phyloP scores from a whole-genome alignment of 257 asterid species.

The Mitragyna speciosa region DNA sequence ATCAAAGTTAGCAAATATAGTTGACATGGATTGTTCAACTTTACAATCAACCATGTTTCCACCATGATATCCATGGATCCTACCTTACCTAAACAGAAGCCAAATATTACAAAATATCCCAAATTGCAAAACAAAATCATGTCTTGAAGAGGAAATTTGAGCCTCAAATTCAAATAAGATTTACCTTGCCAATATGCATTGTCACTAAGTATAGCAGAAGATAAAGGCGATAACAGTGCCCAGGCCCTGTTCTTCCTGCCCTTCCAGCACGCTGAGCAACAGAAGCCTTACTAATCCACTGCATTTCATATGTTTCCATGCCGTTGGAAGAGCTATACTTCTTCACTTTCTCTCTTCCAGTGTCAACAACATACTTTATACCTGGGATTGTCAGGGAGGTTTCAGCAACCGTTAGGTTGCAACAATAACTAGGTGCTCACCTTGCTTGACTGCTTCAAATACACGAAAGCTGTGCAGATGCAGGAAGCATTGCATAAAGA shows the following conservation, averaged over 20 bases:
- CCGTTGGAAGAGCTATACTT: slow-evolving; percentile 73
- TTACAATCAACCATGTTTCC: background rate
- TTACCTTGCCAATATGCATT: slow-evolving; percentile 82
- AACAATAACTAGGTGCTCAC: slow-evolving; percentile 81
- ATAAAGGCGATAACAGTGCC: slow-evolving; percentile 93
- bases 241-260: slow-evolving; percentile 98
- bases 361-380: slow-evolving; percentile 86
- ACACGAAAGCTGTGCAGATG: slow-evolving; percentile 84
- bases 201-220: slow-evolving; percentile 79
- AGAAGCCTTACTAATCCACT: slow-evolving; percentile 98
- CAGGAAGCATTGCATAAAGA: slow-evolving; percentile 98
- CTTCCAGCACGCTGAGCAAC: slow-evolving; percentile 96
- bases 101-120: background rate
- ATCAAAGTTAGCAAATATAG: background rate
- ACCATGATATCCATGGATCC: background rate
- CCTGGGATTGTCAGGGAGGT: slow-evolving; percentile 98
- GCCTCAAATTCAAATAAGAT: slow-evolving; percentile 14
- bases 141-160: background rate
- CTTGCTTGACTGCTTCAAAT: slow-evolving; percentile 70
- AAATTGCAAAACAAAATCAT: background rate
- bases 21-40: background rate
- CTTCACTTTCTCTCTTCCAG: slow-evolving; percentile 91
- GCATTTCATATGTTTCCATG: slow-evolving; percentile 78
- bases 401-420: slow-evolving; percentile 99
- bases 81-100: background rate